Evolutionary conservation across 2,329 filamentous ascomycete species (phyloP), one percentile per base, ranked within the genome.

Genomic region (Claviceps sp.): DNA sequence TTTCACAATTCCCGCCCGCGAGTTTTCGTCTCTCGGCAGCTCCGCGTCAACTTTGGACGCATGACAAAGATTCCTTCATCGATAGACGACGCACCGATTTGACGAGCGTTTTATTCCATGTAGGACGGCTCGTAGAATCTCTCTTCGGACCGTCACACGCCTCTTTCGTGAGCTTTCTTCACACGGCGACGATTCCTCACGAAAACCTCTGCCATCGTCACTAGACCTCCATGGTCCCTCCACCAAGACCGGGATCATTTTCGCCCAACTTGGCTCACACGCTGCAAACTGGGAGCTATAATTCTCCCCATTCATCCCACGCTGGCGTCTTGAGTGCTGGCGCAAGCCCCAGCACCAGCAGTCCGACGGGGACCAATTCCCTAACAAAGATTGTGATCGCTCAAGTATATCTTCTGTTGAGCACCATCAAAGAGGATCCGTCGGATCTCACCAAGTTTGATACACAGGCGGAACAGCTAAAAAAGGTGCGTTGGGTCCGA

Each of bases 371-470:
- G 68, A 74, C 72, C 58, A 80, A 70, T 65, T 84, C 84, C 64
- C 77, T 97, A 61, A 86, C 86, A 55, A 96, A 94, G 72, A 93
- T 98, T 68, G 89, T 93, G 62, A 84, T 95, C 63, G 89, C 93
- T 58, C 93, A 98, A 74, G 83, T 97, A 59, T 95, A 93, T 72
- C 82, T 98, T 58, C 80, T 98, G 53, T 78, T 98, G 59, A 93
- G 90, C 72, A 89, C 89, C 37, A 85, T 97, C 65, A 96, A 93
- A 69, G 89, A 96, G 73, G 91, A 95, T 68, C 89, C 51, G 18
- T 47, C 89, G 72, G 89, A 81, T 65, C 82, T 84, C 64, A 80
- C 81, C 63, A 95, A 94, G 87, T 95, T 88, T 85, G 89, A 95
- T 68, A 77, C 84, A 59, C 90, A 95, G 72, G 84, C 83, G 64